Base-by-base conservation (phyloP, 1,284 basidiomycete species). In the Ceratobasidium sp. region DNA sequence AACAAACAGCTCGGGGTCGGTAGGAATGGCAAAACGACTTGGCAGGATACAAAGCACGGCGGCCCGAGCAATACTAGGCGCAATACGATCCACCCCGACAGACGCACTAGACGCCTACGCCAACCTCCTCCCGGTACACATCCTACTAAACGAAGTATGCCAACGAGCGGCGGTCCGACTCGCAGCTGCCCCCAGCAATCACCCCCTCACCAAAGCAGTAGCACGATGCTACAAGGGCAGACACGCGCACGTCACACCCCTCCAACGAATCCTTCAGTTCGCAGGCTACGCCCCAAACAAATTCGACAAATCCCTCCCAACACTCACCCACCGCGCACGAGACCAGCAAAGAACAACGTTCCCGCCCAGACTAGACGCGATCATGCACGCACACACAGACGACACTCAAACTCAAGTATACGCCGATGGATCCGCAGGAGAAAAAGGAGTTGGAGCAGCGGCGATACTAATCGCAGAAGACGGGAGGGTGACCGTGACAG, bases 1-100 rank as follows among this genome's bases (percentile, higher is more conserved):
- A 80, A 76, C 79, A 35, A 30, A 38, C 26, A 35, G 11, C 54
- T 11, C 52, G 38, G 38, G 58, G 4, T 43, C 58, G 4, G 32
- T 44, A 1, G 58, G 35, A 18, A 44, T 62, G 13, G 59, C 59
- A 6, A 44, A 46, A 14, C 35, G 26, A 30, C 38, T 62, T 4
- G 21, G 23, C 3, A 11, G 3, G 2, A 28, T 62, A 6, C 59
- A 62, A 43, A 44, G 41, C 23, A 28, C 26, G 21, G 59, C 59
- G n/a, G 41, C 59, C 14, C n/a, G 59, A 13, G 41, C 43, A 8
- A 62, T 62, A n/a, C 59, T 62, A 3, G 59, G 59, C 5, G 59
- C 59, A 16, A n/a, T 62, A 1, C n/a, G 23, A 28, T 62, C 59
- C 1, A 62, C 59, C 4, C 59, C 59, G 13, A 44, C 46, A 13